Base-by-base conservation (phyloP, 2,329 filamentous ascomycete species). In the Colletotrichum noveboracense region DNA sequence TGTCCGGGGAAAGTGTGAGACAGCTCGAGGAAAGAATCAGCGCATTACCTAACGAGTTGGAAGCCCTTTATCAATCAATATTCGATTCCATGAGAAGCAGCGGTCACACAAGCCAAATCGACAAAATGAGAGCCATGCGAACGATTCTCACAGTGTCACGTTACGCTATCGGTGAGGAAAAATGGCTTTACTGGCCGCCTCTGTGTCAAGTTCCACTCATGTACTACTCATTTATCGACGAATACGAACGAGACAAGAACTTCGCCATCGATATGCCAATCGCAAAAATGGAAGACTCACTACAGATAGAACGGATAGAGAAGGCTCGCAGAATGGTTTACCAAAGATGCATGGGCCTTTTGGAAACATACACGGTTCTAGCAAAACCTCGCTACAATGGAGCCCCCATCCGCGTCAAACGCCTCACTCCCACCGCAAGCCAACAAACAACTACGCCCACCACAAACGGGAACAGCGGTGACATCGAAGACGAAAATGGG, bases 201-300 rank as follows among this genome's bases (percentile, higher is more conserved):
- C 16, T 43, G 2, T 43, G 10, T n/a, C 38, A 43, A 3, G 38
- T 43, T 10, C 38, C 38, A 43, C 38, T 70, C 1, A 56, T 62
- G 3, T 18, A 8, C 6, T 21, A 32, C 21, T 24, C 26, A 0
- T 70, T 70, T 5, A 7, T 70, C 0, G 28, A 56, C 7, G 58
- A 64, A 1, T 65, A 70, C 6, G 21, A 64, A 4, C 10, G 21
- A 21, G 38, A 65, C 28, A 7, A 30, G 4, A 13, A 65, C 9
- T 70, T 70, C 12, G 68, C 38, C 1, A 14, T 36, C 5, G 28
- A 64, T 6, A 1, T 36, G 1, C 5, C 58, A 4, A 5, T 36
- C 5, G 2, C 7, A 0, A 4, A 10, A 5, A n/a, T 28, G 7
- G n/a, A 32, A 43, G 3, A 6, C 3, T 3, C 4, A 8, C 2